Evolutionary conservation across 164 flowering plant genomes (phyloP).

Genomic region (Amborella trichopoda): DNA sequence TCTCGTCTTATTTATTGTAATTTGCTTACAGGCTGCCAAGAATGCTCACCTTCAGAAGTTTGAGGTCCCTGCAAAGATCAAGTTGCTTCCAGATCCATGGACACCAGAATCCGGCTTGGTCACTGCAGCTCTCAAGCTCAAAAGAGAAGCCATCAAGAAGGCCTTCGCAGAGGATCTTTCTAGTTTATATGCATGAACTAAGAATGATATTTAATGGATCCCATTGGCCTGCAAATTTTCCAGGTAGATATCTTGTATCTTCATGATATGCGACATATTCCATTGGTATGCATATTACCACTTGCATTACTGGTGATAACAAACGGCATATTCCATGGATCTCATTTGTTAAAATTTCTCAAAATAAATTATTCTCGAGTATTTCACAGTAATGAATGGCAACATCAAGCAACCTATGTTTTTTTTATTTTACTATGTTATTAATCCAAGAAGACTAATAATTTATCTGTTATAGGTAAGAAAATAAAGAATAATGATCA

Average conservation of each 20-base stretch:
- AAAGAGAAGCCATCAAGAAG: conserved; percentile 73
- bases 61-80: conserved; percentile 88
- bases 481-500: too few species aligned
- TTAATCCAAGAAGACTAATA: too few species aligned
- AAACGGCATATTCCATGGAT: too few species aligned
- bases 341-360: too few species aligned
- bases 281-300: too few species aligned
- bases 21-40: conserved; percentile 77
- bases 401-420: too few species aligned
- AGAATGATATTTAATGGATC: neutral
- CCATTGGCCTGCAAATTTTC: neutral
- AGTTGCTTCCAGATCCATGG: conserved; percentile 74
- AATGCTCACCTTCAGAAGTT: conserved; percentile 69
- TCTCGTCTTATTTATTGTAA: neutral
- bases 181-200: conserved; percentile 34
- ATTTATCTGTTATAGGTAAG: too few species aligned
- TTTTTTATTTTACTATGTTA: too few species aligned
- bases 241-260: neutral
- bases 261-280: too few species aligned
- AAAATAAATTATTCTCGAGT: too few species aligned
- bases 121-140: conserved; percentile 91
- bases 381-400: too few species aligned
- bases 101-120: conserved; percentile 93
- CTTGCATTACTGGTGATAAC: too few species aligned
- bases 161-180: conserved; percentile 64